These are phyloP conservation scores for Clohesyomyces aquaticus DNA, from an alignment of 495 filamentous ascomycete genomes.

Conservation along the genomic window DNA sequence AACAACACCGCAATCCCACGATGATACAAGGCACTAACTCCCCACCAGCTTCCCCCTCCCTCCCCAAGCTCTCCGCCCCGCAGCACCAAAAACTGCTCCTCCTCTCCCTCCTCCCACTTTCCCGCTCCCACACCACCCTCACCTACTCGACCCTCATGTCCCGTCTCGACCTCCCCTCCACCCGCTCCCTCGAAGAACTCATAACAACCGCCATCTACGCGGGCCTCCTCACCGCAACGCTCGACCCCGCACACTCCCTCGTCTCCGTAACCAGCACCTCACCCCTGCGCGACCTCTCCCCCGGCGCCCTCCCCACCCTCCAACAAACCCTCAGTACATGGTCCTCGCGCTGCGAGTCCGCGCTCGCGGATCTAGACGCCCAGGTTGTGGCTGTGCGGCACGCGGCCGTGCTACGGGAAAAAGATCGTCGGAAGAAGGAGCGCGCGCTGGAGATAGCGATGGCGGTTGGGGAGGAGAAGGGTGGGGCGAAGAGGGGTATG, in stretches of 20 bases:
- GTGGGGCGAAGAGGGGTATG: conserved; percentile 47
- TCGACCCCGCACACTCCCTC: conserved; percentile 72
- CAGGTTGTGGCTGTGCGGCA: conserved; percentile 65
- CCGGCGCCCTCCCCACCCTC: conserved; percentile 67
- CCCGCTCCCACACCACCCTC: conserved; percentile 62
- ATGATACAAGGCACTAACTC: conserved; percentile 8
- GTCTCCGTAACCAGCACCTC: conserved; percentile 79
- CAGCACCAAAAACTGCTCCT: conserved; percentile 89
- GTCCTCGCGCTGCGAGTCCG: conserved; percentile 72
- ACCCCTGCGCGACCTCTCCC: conserved; percentile 81
- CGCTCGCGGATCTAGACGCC: conserved; percentile 74
- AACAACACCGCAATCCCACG: conserved; percentile 10
- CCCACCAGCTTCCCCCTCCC: conserved; percentile 55
- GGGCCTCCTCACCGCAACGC: conserved; percentile 75
- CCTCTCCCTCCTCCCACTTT: conserved; percentile 80
- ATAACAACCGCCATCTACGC: conserved; percentile 89
- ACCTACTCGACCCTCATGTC: conserved; percentile 70
- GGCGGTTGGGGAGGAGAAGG: conserved; percentile 41
- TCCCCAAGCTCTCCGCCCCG: conserved; percentile 71
- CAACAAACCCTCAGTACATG: conserved; percentile 70
- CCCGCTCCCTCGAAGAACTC: conserved; percentile 82
- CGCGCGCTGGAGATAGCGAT: conserved; percentile 30
- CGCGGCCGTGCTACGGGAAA: conserved; percentile 55
- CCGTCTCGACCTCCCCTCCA: conserved; percentile 66
- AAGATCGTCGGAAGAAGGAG: conserved; percentile 48